These are phyloP conservation scores for Stachybotrys chartarum DNA, from an alignment of 2,329 filamentous ascomycete species.

Conservation along the genomic window DNA sequence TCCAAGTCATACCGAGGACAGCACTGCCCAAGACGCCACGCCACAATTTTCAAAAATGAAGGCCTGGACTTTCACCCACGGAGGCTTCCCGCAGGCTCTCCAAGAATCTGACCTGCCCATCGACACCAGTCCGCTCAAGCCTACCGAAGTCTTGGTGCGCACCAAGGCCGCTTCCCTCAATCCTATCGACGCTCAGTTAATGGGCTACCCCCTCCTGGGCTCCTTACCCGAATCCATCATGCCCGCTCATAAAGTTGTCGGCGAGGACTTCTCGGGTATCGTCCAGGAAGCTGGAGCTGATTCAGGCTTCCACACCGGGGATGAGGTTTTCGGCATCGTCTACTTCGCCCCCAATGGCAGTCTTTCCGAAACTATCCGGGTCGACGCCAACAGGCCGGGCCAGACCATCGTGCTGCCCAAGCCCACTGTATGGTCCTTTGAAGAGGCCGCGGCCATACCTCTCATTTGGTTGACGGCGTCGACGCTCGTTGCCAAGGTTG, in stretches of 20 bases:
- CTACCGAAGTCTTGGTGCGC: constrained; percentile 2
- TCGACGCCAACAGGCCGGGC: not conserved
- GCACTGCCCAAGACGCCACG: too few species aligned
- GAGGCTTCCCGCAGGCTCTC: constrained; percentile 1
- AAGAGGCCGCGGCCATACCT: constrained; percentile 2
- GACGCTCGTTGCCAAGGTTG: not conserved
- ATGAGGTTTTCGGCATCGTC: constrained; percentile 2
- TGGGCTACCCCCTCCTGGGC: not conserved
- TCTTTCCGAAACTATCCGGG: not conserved
- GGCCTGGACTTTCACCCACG: constrained; percentile 2
- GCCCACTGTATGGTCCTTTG: constrained; percentile 1
- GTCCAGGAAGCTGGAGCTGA: constrained; percentile 1
- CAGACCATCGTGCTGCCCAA: constrained; percentile 1
- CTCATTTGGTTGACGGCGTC: constrained; percentile 2
- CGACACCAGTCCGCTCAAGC: not conserved
- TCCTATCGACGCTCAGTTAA: constrained; percentile 4
- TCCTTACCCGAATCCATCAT: not conserved
- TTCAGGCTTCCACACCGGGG: not conserved
- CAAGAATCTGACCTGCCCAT: not conserved
- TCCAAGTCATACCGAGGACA: not conserved
- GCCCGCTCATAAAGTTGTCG: constrained; percentile 1
- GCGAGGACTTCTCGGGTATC: constrained; percentile 3
- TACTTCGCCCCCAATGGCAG: not conserved
- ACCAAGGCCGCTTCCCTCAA: constrained; percentile 3
- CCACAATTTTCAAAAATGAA: too few species aligned